A percentile compares a stretch with the other conserved stretches of the same genome.
phyloP scores from a whole-genome alignment of 306 rosid genomes.

The Echinosophora koreensis region DNA sequence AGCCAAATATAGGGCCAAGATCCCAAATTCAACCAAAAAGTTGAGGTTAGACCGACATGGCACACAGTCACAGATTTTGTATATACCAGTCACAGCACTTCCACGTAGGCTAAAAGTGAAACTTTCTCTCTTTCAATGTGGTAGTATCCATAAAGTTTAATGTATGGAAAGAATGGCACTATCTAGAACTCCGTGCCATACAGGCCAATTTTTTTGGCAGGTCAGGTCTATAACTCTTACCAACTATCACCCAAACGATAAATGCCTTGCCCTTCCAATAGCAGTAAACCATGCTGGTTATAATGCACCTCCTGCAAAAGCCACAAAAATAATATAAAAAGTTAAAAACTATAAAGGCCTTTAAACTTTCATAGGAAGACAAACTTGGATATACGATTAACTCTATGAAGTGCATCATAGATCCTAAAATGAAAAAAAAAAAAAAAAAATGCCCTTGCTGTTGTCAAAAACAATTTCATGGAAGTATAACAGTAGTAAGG shows the following conservation, averaged over 20 bases:
- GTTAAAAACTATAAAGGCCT: not conserved
- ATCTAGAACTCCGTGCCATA: slow-evolving; percentile 31
- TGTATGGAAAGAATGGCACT: slow-evolving; percentile 34
- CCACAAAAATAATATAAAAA: slow-evolving; percentile 24
- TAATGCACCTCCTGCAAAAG: slow-evolving; percentile 91
- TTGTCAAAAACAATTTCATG: slow-evolving; percentile 4
- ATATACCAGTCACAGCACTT: slow-evolving; percentile 23
- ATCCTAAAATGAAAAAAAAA: slow-evolving; percentile 5
- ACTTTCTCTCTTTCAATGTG: slow-evolving; percentile 35
- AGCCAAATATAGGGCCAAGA: slow-evolving; percentile 29
- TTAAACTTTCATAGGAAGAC: slow-evolving; percentile 11
- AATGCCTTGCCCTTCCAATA: slow-evolving; percentile 94
- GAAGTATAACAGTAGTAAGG: slow-evolving; percentile 9
- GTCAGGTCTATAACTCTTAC: slow-evolving; percentile 58
- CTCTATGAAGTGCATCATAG: not conserved
- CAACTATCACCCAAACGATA: slow-evolving; percentile 93
- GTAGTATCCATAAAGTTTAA: slow-evolving; percentile 24
- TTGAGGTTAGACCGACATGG: slow-evolving; percentile 13
- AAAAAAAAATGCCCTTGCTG: slow-evolving; percentile 10
- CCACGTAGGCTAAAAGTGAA: slow-evolving; percentile 19
- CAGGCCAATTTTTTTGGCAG: slow-evolving; percentile 29
- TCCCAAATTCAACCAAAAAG: slow-evolving; percentile 33
- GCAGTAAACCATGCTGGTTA: slow-evolving; percentile 93
- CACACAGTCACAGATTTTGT: slow-evolving; percentile 10
- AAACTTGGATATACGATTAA: not conserved